Evolutionary conservation across 345 rosid genomes (phyloP), one percentile per base, ranked within the genome.

Genomic region (Eucalyptus grandis): DNA sequence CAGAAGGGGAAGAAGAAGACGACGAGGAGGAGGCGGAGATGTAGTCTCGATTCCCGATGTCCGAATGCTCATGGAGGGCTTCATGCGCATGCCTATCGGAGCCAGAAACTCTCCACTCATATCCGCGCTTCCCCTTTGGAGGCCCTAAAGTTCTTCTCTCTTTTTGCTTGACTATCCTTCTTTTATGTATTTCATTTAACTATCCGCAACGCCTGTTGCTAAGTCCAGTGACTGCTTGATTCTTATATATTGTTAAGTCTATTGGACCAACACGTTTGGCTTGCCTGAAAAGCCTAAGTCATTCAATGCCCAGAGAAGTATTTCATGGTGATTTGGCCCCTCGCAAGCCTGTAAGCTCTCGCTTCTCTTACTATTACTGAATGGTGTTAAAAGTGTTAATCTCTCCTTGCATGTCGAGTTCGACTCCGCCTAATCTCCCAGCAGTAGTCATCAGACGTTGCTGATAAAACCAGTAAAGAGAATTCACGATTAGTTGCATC

Each of bases 1-100:
- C 72, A 17, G 91, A 54, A 53, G 91, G 88, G 24, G 94, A 91
- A 1, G 95, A 67, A 50, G 47, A 40, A 40, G 43, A 40, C 5
- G 43, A 5, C 5, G 43, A 1, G 43, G 43, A 40, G 43, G 43
- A 40, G 43, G 43, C 6, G 43, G 6, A 40, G 43, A 40, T 1
- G 43, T 1, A 40, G 43, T 40, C 43, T 0, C 43, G 1, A 40
- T 40, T 40, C 43, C 0, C 43, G 1, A 40, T 1, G 43, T 40
- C 6, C 1, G 43, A 40, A 40, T 40, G 43, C 43, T 40, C 6
- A 40, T 40, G 43, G 43, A 40, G 6, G 43, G 43, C 43, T 40
- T 40, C 43, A 40, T 1, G 1, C 43, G 43, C 43, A 1, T 40
- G 43, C 43, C 43, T 40, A 40, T 40, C 43, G 43, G 43, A 40